Base-by-base conservation (phyloP, 2,329 filamentous ascomycete genomes). In the Aspergillus sp. region DNA sequence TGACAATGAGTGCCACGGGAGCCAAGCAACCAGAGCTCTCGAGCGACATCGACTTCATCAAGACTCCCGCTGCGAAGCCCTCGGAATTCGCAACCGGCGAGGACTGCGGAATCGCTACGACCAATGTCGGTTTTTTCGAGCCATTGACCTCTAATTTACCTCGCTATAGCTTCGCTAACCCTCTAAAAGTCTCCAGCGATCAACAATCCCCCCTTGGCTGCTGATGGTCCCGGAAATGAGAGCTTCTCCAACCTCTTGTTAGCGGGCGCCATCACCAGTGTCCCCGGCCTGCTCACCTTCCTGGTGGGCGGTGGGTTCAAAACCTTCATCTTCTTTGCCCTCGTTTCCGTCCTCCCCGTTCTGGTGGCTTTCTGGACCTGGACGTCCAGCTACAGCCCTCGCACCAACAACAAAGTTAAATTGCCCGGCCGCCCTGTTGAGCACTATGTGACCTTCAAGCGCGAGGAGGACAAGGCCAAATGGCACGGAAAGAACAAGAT, bases 391-490 rank as follows among this genome's bases (percentile, higher is more conserved):
- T 64, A 22, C 32, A 64, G 63, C 29, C 62, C 67, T 2, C 67
- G 62, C 22, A 67, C 56, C 39, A 68, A 68, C 51, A 55, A 63
- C 9, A 70, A 69, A 29, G 66, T 63, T 53, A 68, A 65, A 49
- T 31, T 69, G 3, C 66, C 68, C 7, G 66, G 67, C 6, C 65
- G 67, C 9, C 65, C 67, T 4, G 55, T 71, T 6, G 67, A 71
- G 18, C n/a, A 69, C 11, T 71, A 71, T 55, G 22, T 73, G 12
- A 68, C 63, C 20, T 74, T 74, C 60, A 69, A 73, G 46, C 61
- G 57, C 24, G 58, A 68, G 10, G 58, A 55, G 12, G 69, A 73
- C 52, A 57, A 56, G 18, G 50, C 60, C 6, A 67, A 61, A 62
- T 73, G 59, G 49, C 61, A 58, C 18, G 70, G 69, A 26, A 57